These are phyloP conservation scores for Gracilaria gracilis DNA, from an alignment of 23 red algal species.

Conservation along the genomic window DNA sequence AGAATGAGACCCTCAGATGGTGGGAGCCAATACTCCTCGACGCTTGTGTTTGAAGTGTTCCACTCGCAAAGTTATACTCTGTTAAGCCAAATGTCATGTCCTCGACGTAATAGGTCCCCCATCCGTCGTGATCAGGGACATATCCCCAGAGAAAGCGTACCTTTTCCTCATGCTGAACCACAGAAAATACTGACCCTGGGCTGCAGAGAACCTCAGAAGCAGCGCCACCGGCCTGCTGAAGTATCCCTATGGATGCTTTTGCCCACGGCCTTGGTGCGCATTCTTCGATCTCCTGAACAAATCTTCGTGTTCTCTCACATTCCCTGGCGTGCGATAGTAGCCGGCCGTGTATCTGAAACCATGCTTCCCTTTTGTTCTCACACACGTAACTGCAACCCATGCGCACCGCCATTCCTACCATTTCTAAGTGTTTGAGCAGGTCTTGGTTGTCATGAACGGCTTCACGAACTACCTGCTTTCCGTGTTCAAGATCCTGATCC, in stretches of 20 bases:
- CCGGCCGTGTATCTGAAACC: background rate
- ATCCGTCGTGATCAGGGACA: no score
- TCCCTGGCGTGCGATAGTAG: background rate
- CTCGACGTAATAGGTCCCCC: no score
- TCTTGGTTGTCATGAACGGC: no score
- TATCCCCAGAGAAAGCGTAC: background rate
- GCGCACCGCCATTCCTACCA: background rate
- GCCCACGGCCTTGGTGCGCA: slow-evolving; percentile 1
- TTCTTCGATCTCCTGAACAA: background rate
- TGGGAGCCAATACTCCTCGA: no score
- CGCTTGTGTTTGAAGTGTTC: no score
- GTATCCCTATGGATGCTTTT: background rate
- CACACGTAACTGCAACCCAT: background rate
- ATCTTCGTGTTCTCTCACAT: slow-evolving; percentile 7
- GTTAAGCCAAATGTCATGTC: no score
- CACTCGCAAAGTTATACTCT: no score
- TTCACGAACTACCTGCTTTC: no score
- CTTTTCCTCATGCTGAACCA: background rate
- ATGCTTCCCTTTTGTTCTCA: no score
- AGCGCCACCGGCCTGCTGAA: background rate
- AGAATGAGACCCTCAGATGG: no score
- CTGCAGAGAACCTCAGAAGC: background rate
- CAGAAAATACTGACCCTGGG: background rate
- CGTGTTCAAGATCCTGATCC: no score
- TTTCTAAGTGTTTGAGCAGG: no score